Evolutionary conservation across 768 basidiomycete species (phyloP).

Genomic region (Phanerochaete carnosa): DNA sequence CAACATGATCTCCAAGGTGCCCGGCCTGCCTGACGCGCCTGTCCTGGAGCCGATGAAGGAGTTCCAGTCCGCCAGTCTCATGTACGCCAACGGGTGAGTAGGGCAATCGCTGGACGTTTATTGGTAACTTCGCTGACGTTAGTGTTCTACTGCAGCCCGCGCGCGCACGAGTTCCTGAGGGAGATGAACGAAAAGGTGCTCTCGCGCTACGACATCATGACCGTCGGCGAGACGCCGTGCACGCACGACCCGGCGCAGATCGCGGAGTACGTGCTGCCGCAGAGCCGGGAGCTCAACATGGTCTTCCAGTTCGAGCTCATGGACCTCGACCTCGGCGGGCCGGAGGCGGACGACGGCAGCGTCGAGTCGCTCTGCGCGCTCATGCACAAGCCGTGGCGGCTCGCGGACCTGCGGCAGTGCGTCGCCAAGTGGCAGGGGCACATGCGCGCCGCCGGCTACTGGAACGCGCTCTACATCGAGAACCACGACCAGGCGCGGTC

Average conservation of each 20-base stretch:
- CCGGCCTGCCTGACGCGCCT: conserved; percentile 64
- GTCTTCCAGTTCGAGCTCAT: conserved; percentile 64
- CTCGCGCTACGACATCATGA: conserved; percentile 56
- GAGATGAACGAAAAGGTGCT: conserved; percentile 66
- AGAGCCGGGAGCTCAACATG: conserved; percentile 61
- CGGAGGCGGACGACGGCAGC: conserved; percentile 15
- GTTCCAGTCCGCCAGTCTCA: conserved; percentile 50
- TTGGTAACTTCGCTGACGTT: background rate
- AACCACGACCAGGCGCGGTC: conserved; percentile 68
- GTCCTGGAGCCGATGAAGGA: conserved; percentile 46
- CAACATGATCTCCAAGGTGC: conserved; percentile 61
- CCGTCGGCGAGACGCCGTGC: conserved; percentile 63
- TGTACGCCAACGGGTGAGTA: conserved; percentile 58
- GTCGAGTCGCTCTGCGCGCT: conserved; percentile 35
- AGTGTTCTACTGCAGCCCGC: conserved; percentile 39
- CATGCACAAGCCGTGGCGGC: conserved; percentile 43
- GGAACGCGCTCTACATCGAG: conserved; percentile 71
- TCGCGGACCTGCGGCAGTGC: conserved; percentile 48
- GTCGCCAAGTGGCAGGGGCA: conserved; percentile 51
- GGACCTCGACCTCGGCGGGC: conserved; percentile 49
- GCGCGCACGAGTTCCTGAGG: conserved; percentile 62
- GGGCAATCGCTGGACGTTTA: background rate
- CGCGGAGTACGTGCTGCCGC: conserved; percentile 53
- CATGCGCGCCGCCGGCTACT: conserved; percentile 56
- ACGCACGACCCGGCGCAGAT: conserved; percentile 50